phyloP scores from a whole-genome alignment of 2,329 filamentous ascomycete species.

The Chaetomiaceae sp. region DNA sequence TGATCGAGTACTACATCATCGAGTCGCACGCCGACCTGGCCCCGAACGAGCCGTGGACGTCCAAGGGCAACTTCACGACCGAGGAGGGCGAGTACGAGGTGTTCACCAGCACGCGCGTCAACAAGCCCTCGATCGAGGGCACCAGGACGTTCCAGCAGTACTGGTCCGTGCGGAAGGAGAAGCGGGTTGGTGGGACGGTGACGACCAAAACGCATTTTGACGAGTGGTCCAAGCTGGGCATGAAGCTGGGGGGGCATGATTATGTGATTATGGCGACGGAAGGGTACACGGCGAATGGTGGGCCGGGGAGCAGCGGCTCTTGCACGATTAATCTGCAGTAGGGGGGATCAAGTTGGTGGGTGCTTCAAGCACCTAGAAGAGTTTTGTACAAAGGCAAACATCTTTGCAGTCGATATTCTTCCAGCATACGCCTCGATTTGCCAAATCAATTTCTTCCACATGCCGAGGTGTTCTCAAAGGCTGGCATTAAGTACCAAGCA shows the following conservation, averaged over 20 bases:
- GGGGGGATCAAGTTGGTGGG: too few species aligned
- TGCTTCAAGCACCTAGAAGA: too few species aligned
- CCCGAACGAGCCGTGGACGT: constrained; percentile 41
- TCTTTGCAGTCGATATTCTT: too few species aligned
- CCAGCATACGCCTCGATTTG: too few species aligned
- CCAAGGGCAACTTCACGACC: constrained; percentile 45
- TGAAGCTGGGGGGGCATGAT: constrained; percentile 46
- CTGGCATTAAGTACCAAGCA: too few species aligned
- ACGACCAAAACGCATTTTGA: constrained; percentile 49
- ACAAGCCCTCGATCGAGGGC: constrained; percentile 50
- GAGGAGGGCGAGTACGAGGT: constrained; percentile 52
- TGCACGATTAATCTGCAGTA: constrained; percentile 13
- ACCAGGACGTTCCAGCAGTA: constrained; percentile 51
- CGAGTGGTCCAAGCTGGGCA: constrained; percentile 46
- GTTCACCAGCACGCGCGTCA: constrained; percentile 43
- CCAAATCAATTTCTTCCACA: too few species aligned
- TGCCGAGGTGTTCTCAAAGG: too few species aligned
- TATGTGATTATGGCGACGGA: constrained; percentile 51
- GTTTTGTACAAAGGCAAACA: too few species aligned
- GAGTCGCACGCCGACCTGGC: constrained; percentile 48
- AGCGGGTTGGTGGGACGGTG: constrained; percentile 49
- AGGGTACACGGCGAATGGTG: constrained; percentile 41
- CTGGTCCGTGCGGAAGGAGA: constrained; percentile 43
- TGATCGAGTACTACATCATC: constrained; percentile 57
- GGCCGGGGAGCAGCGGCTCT: constrained; percentile 30